Conservation (phyloP, 352 stramenopile species). For the Phytophthora crassamura region DNA sequence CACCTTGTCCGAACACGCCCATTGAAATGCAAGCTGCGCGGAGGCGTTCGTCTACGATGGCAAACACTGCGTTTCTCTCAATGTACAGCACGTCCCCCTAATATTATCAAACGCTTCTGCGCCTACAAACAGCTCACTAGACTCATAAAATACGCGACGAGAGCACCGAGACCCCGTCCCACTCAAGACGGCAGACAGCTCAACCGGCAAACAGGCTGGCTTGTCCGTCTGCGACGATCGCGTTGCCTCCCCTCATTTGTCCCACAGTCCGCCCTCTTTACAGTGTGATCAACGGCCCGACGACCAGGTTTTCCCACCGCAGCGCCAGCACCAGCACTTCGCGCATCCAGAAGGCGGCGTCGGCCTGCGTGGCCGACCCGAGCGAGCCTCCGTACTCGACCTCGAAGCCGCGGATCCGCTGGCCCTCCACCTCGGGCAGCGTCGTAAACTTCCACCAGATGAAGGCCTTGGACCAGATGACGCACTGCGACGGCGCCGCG, state of each 20-base stretch:
- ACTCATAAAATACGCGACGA: conserved; percentile 37
- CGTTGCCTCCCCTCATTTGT: conserved; percentile 8
- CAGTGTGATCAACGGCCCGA: conserved; percentile 59
- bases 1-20: not conserved
- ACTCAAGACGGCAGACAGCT: conserved; percentile 15
- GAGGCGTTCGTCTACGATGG: not conserved
- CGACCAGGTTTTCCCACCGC: conserved; percentile 61
- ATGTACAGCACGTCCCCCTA: conserved; percentile 30
- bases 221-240: conserved; percentile 10
- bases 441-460: conserved; percentile 73
- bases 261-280: conserved; percentile 32
- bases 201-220: conserved; percentile 2
- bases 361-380: conserved; percentile 42
- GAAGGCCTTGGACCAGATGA: conserved; percentile 73
- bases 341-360: conserved; percentile 67
- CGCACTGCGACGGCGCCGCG: conserved; percentile 32
- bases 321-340: conserved; percentile 61
- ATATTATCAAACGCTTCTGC: conserved; percentile 25
- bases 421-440: conserved; percentile 39
- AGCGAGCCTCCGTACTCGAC: conserved; percentile 65
- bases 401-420: conserved; percentile 48
- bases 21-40: not conserved
- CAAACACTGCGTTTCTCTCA: conserved; percentile 14
- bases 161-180: conserved; percentile 5
- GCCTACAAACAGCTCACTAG: conserved; percentile 21